Base-by-base conservation (phyloP, 768 basidiomycete genomes). In the Roridomyces roridus region DNA sequence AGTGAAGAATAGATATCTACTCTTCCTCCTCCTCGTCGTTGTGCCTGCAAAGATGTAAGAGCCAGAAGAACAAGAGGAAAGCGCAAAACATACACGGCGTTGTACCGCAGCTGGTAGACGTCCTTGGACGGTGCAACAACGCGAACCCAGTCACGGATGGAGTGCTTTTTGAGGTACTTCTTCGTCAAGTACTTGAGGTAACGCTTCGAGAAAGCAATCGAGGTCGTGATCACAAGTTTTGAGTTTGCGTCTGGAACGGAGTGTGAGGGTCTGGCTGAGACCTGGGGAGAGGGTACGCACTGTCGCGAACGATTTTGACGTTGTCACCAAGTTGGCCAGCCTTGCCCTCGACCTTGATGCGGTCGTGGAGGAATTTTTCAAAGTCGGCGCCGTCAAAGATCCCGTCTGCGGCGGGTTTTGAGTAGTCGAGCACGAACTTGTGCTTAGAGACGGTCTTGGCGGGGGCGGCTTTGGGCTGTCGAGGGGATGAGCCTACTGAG, bases 121-220 rank as follows among this genome's bases (percentile, higher is more conserved):
- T 97, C 93, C 81, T 98, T 97, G 50, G 87, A 83, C 26, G 94
- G 88, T 37, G 97, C 94, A 65, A 98, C 94, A 64, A 99, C 96
- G 52, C 94, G 95, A 73, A 98, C 94, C 92, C 94, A 98, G 79
- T 98, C 96, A 64, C 95, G 89, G 67, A 97, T 84, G 41, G 82
- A 78, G 80, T 96, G 95, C 86, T 97, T 97, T 86, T 98, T 98
- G 77, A 98, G 84, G 85, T 94, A 96, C 82, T 96, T 96, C 85
- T 98, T 98, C 61, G 96, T 98, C 59, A 98, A 83, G 79, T 98
- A 99, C 78, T 98, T 98, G 73, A 98, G 87, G 77, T 97, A 98
- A 54, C 93, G 85, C 80, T 98, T 98, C 46, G 96, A 98, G 78
- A 98, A 90, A 53, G 93, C 87, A 72, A 96, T 87, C 69, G 79